phyloP scores from a whole-genome alignment of 1,139 yeast species.

The Blastobotrys buckinghamii region DNA sequence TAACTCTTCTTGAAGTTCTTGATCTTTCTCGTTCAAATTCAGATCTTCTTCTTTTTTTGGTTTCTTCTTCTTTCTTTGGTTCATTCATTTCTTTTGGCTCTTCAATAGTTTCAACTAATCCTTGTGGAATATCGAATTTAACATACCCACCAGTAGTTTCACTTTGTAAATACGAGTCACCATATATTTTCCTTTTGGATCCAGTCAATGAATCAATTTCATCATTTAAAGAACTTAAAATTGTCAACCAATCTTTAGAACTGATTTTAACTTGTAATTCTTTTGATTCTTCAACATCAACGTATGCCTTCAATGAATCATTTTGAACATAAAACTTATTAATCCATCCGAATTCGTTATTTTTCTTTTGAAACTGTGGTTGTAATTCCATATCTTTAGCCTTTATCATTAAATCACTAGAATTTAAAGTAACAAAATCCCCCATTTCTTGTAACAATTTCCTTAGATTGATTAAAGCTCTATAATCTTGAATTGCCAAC shows the following conservation, averaged over 20 bases:
- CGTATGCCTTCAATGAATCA: conserved; percentile 1
- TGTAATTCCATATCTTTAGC: conserved; percentile 14
- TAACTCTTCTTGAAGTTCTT: conserved; percentile 28
- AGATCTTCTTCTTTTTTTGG: conserved; percentile 9
- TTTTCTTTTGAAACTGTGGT: conserved; percentile 7
- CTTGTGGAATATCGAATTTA: conserved; percentile 24
- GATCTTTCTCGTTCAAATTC: conserved; percentile 12
- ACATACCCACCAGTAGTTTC: conserved; percentile 19
- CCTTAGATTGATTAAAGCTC: conserved; percentile 21
- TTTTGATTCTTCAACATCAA: conserved; percentile 7
- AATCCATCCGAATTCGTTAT: conserved; percentile 21
- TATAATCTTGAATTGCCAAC: conserved; percentile 24
- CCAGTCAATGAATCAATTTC: conserved; percentile 17
- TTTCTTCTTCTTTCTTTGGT: neutral
- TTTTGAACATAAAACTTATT: conserved; percentile 2
- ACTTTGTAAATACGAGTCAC: conserved; percentile 26
- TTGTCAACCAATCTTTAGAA: conserved; percentile 26
- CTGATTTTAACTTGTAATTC: conserved; percentile 20
- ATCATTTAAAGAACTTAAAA: conserved; percentile 24
- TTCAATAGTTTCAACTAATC: conserved; percentile 6
- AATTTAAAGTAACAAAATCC: conserved; percentile 21
- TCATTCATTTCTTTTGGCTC: neutral
- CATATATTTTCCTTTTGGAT: conserved; percentile 19
- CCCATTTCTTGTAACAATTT: conserved; percentile 24
- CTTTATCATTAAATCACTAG: conserved; percentile 14